phyloP scores from a whole-genome alignment of 495 filamentous ascomycete genomes.

The Xanthoparmelia taractica region DNA sequence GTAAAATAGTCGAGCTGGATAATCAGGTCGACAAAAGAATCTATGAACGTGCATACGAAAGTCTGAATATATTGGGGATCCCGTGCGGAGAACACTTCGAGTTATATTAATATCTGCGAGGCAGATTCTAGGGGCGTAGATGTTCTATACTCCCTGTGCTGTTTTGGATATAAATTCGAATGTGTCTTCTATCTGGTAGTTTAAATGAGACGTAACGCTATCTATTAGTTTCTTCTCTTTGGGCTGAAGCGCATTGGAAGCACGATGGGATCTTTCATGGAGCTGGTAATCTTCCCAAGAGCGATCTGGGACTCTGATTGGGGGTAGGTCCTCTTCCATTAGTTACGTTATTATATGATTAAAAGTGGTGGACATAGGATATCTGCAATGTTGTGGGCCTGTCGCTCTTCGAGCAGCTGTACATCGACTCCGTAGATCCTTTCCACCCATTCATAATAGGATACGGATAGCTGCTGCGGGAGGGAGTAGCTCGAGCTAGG shows the following conservation, averaged over 20 bases:
- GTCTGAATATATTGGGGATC: slow-evolving; percentile 57
- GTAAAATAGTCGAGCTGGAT: slow-evolving; percentile 88
- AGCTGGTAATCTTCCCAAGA: slow-evolving; percentile 14
- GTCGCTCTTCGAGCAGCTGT: too few relatives aligned
- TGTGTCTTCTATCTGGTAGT: slow-evolving; percentile 99
- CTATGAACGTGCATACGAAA: slow-evolving; percentile 94
- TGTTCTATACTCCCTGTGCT: slow-evolving; percentile 71
- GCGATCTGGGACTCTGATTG: slow-evolving; percentile 19
- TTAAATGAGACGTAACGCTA: slow-evolving; percentile 89
- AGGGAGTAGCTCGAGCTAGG: too few relatives aligned
- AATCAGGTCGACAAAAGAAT: slow-evolving; percentile 91
- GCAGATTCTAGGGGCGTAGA: slow-evolving; percentile 53
- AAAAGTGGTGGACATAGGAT: too few relatives aligned
- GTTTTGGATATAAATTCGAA: slow-evolving; percentile 94
- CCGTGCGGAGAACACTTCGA: slow-evolving; percentile 63
- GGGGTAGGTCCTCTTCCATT: too few relatives aligned
- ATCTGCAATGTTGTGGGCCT: too few relatives aligned
- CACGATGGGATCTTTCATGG: slow-evolving; percentile 3
- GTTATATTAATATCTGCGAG: slow-evolving; percentile 65
- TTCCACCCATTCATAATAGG: too few relatives aligned
- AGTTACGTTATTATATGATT: too few relatives aligned
- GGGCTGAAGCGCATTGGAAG: slow-evolving; percentile 23
- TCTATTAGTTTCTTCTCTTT: slow-evolving; percentile 57
- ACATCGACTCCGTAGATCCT: too few relatives aligned
- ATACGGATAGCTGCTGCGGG: too few relatives aligned